Evolutionary conservation across 1,284 basidiomycete species (phyloP), one percentile per base, ranked within the genome.

Genomic region (Microbotryum violaceum): DNA sequence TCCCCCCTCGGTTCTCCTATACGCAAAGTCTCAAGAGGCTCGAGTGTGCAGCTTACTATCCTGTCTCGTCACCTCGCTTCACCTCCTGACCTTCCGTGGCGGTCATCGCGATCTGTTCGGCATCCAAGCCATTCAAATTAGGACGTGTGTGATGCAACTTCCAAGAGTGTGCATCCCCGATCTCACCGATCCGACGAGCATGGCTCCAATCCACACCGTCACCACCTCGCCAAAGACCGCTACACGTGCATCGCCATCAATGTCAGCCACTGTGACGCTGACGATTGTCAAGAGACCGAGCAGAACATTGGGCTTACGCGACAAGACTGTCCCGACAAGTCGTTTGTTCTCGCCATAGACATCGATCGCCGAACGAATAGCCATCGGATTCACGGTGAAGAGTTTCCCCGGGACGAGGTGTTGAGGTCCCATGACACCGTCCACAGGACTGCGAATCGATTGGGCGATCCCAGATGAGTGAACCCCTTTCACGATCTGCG

Each of bases 321-420:
- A 42, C 37, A 33, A 10, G 57, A 94, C 91, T 0, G 88, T 87
- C 1, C 93, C 87, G 52, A 96, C 85, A 79, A 90, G 90, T 42
- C 92, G 80, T 5, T 81, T 87, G 70, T 97, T 98, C 76, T 97
- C 93, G 29, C 91, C 91, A 68, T 93, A 97, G 5, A 97, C 90
- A 70, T 97, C 93, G 27, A 97, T 78, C 20, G 70, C 70, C 8
- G 71, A 71, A 56, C 74, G 67, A 60, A 75, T 71, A 21, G 71
- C 70, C 67, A 79, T 78, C 7, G 77, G 77, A 33, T 59, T 64
- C 65, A 93, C 91, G 0, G 91, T 94, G 75, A 93, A 94, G 75
- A 93, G 94, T 73, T 92, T 88, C 20, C 91, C 90, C 4, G 83
- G 68, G 64, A 93, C 87, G 69, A 86, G 81, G 3, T 83, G 85